phyloP scores from a whole-genome alignment of 2,329 filamentous ascomycete genomes.

The Xylariaceae sp. region DNA sequence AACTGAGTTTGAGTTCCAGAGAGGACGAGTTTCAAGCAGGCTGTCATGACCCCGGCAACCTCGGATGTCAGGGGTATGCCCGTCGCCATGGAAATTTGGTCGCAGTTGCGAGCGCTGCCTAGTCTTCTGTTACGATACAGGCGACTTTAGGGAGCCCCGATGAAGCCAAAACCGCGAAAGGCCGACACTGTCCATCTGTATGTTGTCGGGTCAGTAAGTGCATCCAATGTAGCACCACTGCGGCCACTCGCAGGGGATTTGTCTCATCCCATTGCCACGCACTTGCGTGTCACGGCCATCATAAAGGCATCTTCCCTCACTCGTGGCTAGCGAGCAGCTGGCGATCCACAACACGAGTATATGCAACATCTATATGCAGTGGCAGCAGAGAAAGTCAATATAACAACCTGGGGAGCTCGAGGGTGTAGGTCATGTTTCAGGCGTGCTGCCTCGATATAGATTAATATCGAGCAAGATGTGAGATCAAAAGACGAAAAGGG shows the following conservation, averaged over 20 bases:
- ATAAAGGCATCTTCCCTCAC: background rate
- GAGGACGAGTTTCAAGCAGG: background rate
- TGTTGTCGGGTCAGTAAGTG: background rate
- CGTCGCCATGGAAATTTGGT: slow-evolving; percentile 1
- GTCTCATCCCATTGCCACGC: background rate
- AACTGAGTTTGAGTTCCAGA: slow-evolving; percentile 1
- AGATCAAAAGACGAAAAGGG: background rate
- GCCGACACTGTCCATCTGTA: background rate
- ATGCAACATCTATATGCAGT: background rate
- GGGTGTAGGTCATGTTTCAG: background rate
- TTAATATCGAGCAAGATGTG: background rate
- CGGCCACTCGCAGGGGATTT: background rate
- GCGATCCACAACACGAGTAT: background rate
- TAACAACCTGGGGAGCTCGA: background rate
- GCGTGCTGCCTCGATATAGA: background rate
- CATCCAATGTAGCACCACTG: slow-evolving; percentile 3
- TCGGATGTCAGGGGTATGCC: slow-evolving; percentile 8
- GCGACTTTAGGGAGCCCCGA: background rate
- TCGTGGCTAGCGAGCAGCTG: background rate
- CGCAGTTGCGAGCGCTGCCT: background rate
- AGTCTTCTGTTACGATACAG: background rate
- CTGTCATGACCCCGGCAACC: slow-evolving; percentile 7
- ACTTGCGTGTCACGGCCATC: background rate
- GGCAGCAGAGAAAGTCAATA: background rate
- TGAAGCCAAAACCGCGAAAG: background rate